phyloP scores from a whole-genome alignment of 805 yeast species.

The Kluyveromyces nonfermentans region DNA sequence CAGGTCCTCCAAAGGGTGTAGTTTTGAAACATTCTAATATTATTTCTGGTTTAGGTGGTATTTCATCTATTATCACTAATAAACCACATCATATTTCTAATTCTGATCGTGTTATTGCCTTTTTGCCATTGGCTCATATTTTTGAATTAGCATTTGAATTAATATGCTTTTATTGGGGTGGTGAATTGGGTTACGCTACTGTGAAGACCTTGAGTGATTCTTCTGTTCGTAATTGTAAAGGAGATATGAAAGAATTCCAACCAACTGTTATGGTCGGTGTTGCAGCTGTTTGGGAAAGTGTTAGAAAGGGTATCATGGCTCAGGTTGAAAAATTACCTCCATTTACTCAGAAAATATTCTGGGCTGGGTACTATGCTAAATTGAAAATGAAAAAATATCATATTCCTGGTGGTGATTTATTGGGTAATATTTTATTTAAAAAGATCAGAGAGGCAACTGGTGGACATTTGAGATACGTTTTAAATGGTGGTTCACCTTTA shows the following conservation, averaged over 20 bases:
- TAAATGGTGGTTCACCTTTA: slow-evolving; percentile 93
- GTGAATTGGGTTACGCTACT: slow-evolving; percentile 77
- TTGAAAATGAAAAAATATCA: slow-evolving; percentile 48
- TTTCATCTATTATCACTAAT: slow-evolving; percentile 50
- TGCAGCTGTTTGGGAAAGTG: slow-evolving; percentile 96
- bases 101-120: slow-evolving; percentile 70
- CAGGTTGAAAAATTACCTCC: slow-evolving; percentile 62
- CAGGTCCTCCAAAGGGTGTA: slow-evolving; percentile 79
- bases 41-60: slow-evolving; percentile 82
- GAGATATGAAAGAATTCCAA: slow-evolving; percentile 77
- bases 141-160: slow-evolving; percentile 88
- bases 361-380: slow-evolving; percentile 81
- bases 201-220: slow-evolving; percentile 84
- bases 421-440: slow-evolving; percentile 71
- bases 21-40: slow-evolving; percentile 55
- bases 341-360: slow-evolving; percentile 68
- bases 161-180: slow-evolving; percentile 79
- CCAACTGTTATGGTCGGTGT: slow-evolving; percentile 98
- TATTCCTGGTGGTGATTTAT: slow-evolving; percentile 57
- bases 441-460: slow-evolving; percentile 92
- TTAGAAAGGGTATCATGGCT: slow-evolving; percentile 80
- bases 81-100: slow-evolving; percentile 33
- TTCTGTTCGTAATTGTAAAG: slow-evolving; percentile 74
- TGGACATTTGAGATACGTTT: slow-evolving; percentile 61
- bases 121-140: slow-evolving; percentile 93